Evolutionary conservation across 1,284 basidiomycete genomes (phyloP).

Genomic region (Apiotrichum domesticum): DNA sequence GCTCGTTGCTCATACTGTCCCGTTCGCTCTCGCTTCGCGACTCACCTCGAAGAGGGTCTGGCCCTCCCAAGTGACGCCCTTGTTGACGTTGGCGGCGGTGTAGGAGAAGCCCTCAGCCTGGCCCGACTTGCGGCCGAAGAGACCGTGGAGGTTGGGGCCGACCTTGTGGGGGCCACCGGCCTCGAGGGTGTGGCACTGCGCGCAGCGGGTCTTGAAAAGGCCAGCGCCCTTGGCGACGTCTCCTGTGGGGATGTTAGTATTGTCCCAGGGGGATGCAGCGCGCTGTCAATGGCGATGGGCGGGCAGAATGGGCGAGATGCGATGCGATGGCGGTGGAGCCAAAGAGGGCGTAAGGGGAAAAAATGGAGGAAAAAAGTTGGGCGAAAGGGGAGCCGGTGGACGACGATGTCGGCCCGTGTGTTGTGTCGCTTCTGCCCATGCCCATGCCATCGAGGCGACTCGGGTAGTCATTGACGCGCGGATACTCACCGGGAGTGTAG

Average conservation of each 20-base stretch:
- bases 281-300: no score
- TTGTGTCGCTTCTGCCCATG: no score
- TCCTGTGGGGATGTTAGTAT: slow-evolving; percentile 52
- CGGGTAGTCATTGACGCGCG: background rate
- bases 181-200: slow-evolving; percentile 91
- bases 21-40: background rate
- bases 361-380: no score
- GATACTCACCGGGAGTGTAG: slow-evolving; percentile 15
- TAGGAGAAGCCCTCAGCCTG: slow-evolving; percentile 82
- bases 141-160: slow-evolving; percentile 90
- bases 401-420: no score
- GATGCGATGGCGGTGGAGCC: no score
- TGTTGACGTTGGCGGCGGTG: slow-evolving; percentile 94
- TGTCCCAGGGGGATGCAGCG: no score
- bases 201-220: slow-evolving; percentile 77
- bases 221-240: slow-evolving; percentile 80
- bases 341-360: no score
- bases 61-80: slow-evolving; percentile 70
- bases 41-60: slow-evolving; percentile 43
- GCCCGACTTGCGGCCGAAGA: slow-evolving; percentile 81
- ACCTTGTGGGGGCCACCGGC: slow-evolving; percentile 65
- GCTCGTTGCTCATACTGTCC: background rate
- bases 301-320: no score
- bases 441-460: no score
- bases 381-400: no score